Base-by-base conservation (phyloP, 129 eudicot species). In the Lactuca sativa region DNA sequence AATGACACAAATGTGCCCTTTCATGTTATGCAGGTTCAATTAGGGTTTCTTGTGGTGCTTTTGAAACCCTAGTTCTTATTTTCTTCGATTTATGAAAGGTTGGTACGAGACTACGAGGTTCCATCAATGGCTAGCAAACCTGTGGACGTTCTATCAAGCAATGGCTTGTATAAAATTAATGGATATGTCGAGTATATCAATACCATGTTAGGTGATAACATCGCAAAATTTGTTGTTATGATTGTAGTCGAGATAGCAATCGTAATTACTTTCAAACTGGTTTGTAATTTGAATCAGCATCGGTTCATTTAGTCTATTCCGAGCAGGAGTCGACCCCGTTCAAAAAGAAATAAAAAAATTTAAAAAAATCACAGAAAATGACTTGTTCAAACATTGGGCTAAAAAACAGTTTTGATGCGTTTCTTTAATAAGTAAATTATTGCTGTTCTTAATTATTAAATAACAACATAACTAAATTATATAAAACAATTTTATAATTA, bases 1-100 rank as follows among this genome's bases (percentile, higher is more conserved):
- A 74, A 66, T 74, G 73, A 74, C 68, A 59, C 67, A 74, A 43
- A 66, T 65, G 36, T 54, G 38, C n/a, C 58, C 61, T 44, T 51
- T n/a, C 21, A 14, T 51, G 16, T 51, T 17, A 14, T 62, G 33
- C 49, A 30, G 38, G 47, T 43, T 57, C 53, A 47, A 16, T 43
- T 54, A 14, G 58, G 61, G 69, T 63, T 65, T 64, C 47, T 59
- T 36, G 25, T 55, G 41, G 51, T 55, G 59, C 47, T 40, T 49
- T 62, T 72, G 52, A 62, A 62, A 62, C 69, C 63, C 75, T 58
- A 69, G 38, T 52, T 43, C 49, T 4, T 40, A 7, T 43, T 43
- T 8, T 43, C 13, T 43, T 43, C 13, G 13, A 9, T 43, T 36
- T 9, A 9, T 43, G 3, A 12, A 43, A 9, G 49, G 7, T 8